Conservation (phyloP, 2,329 filamentous ascomycete species). For the Colletotrichum eleusines region DNA sequence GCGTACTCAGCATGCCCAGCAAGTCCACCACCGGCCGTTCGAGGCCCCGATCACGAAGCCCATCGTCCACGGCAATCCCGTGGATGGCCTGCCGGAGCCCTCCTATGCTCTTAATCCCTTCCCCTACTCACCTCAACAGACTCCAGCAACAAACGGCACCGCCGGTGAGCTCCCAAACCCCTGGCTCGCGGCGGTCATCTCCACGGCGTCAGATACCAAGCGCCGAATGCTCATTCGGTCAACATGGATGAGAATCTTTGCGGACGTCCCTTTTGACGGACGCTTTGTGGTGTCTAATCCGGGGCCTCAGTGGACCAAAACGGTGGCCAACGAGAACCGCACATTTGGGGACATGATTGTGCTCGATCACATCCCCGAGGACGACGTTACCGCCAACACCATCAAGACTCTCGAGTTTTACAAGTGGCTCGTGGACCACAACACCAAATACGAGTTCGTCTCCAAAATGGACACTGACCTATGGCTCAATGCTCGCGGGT, state of each 20-base stretch:
- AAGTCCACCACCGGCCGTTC: slow-evolving; percentile 34
- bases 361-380: slow-evolving; percentile 49
- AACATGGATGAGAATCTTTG: slow-evolving; percentile 50
- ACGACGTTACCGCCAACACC: slow-evolving; percentile 50
- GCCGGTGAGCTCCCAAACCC: slow-evolving; percentile 27
- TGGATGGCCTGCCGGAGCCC: slow-evolving; percentile 23
- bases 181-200: slow-evolving; percentile 50
- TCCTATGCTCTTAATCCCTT: slow-evolving; percentile 45
- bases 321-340: slow-evolving; percentile 48
- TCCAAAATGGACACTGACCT: slow-evolving; percentile 51
- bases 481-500: slow-evolving; percentile 49
- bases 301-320: slow-evolving; percentile 45
- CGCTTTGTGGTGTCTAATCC: slow-evolving; percentile 51
- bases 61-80: slow-evolving; percentile 37
- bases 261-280: slow-evolving; percentile 47
- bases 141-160: neutral
- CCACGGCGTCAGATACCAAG: slow-evolving; percentile 46
- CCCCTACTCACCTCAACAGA: slow-evolving; percentile 45
- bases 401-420: slow-evolving; percentile 52
- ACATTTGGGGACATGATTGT: slow-evolving; percentile 52
- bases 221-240: slow-evolving; percentile 49
- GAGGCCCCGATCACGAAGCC: slow-evolving; percentile 30
- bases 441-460: slow-evolving; percentile 48
- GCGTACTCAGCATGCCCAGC: slow-evolving; percentile 12
- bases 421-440: slow-evolving; percentile 47